These are phyloP conservation scores for Elsinoe batatas DNA, from an alignment of 2,329 filamentous ascomycete species.

Conservation along the genomic window DNA sequence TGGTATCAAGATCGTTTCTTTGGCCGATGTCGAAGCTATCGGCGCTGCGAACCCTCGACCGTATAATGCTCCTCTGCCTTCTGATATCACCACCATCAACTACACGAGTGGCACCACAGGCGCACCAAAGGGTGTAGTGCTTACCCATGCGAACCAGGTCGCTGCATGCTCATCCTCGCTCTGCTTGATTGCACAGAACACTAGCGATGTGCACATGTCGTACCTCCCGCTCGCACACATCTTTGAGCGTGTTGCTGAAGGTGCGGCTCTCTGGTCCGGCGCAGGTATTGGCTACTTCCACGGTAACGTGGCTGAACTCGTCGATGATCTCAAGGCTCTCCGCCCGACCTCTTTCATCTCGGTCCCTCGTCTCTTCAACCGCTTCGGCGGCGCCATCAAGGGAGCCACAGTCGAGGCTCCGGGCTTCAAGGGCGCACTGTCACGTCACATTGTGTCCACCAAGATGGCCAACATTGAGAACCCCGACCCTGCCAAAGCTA, in stretches of 20 bases:
- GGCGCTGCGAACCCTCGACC: constrained; percentile 13
- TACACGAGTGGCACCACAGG: constrained; percentile 84
- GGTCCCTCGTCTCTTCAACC: constrained; percentile 13
- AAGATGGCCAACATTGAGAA: constrained; percentile 13
- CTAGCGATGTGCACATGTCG: constrained; percentile 35
- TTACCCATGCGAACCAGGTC: constrained; percentile 74
- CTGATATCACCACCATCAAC: constrained; percentile 15
- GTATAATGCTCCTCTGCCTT: constrained; percentile 13
- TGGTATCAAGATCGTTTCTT: constrained; percentile 13
- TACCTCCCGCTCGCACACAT: constrained; percentile 16
- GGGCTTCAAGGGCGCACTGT: constrained; percentile 12
- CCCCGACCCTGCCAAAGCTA: constrained; percentile 33
- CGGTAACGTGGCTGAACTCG: constrained; percentile 13
- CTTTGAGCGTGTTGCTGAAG: constrained; percentile 13
- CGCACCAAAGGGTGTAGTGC: constrained; percentile 69
- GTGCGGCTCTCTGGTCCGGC: constrained; percentile 12
- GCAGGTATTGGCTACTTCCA: constrained; percentile 15
- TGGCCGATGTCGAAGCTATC: constrained; percentile 13
- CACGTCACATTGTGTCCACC: constrained; percentile 11
- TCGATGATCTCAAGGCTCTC: constrained; percentile 14
- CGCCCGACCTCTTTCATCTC: constrained; percentile 13
- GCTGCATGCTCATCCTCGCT: constrained; percentile 40
- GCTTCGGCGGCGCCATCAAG: constrained; percentile 14
- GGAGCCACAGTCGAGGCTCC: constrained; percentile 5
- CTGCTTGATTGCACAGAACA: constrained; percentile 28